Evolutionary conservation across 495 filamentous ascomycete genomes (phyloP), one percentile per base, ranked within the genome.

Genomic region (Penicillium turbatum): DNA sequence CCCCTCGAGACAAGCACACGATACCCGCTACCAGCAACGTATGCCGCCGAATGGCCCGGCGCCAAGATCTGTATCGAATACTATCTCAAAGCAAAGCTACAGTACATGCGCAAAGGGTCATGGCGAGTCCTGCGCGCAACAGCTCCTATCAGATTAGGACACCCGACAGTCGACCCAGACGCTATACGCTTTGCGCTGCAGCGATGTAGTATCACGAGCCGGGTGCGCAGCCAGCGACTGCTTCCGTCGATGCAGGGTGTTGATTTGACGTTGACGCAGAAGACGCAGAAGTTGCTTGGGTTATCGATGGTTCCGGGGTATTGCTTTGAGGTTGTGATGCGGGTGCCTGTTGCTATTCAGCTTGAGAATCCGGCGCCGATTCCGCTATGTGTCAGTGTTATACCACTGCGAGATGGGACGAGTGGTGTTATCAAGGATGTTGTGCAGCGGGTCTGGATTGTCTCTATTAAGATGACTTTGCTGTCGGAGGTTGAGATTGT

Each of bases 51-150:
- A 40, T 11, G 36, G 34, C 11, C 7, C 37, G 16, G 26, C 10
- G 27, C 16, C 2, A 42, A 32, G 26, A 7, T 32, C 10, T 41
- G 30, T 36, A 51, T 51, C 27, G 37, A 51, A 13, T 51, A 51
- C 26, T 38, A 51, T 24, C 48, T 51, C 37, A 36, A 34, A 12
- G 48, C 48, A 3, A 34, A 39, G 34, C 36, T 50, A 6, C 32
- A 29, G 7, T 50, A 39, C 31, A 50, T 27, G 27, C 27, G 42
- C 42, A 17, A 45, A 29, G 42, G 42, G 0, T 17, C 27, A 15
- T 16, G 27, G 26, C 42, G 10, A 8, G 13, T 45, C 15, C 27
- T 31, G 5, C 42, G 42, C 27, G 27, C 42, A 3, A 45, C 27
- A 16, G 42, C 42, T 1, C 42, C 27, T 19, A 32, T 45, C 42